Evolutionary conservation across 176 grass and related monocot genomes (phyloP).

Genomic region (Thinopyrum elongatum): DNA sequence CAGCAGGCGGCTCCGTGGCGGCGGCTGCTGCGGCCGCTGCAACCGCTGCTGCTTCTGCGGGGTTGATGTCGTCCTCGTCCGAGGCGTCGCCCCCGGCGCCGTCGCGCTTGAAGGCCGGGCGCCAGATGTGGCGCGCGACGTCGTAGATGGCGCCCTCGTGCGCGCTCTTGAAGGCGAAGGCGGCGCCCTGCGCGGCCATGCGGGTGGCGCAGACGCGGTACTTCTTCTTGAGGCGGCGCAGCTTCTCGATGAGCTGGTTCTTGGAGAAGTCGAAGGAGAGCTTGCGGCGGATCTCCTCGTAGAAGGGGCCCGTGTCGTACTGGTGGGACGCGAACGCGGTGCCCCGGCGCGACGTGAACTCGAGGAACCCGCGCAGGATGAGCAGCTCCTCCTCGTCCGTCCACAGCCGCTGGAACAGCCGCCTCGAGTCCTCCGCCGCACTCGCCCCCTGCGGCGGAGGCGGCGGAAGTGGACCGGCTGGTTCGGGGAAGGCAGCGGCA

Average conservation of each 20-base stretch:
- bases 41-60: background rate
- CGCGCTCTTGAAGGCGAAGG: conserved; percentile 62
- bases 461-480: background rate
- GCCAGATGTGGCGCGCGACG: conserved; percentile 80
- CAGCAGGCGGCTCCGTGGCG: background rate
- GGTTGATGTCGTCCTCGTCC: conserved; percentile 74
- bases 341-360: conserved; percentile 87
- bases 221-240: conserved; percentile 97
- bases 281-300: conserved; percentile 78
- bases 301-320: conserved; percentile 93
- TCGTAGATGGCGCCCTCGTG: conserved; percentile 89
- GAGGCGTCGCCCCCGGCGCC: conserved; percentile 47
- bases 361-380: conserved; percentile 77
- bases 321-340: conserved; percentile 89
- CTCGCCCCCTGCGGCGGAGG: background rate
- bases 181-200: conserved; percentile 43
- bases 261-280: conserved; percentile 80
- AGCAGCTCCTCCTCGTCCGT: conserved; percentile 91
- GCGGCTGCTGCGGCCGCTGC: background rate
- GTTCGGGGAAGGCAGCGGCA: background rate
- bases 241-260: conserved; percentile 95
- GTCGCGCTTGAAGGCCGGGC: conserved; percentile 55
- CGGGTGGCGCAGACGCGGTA: conserved; percentile 63
- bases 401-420: conserved; percentile 92
- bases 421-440: conserved; percentile 63